Conservation (phyloP, 1,284 basidiomycete genomes). For the Wolfiporia cocos region DNA sequence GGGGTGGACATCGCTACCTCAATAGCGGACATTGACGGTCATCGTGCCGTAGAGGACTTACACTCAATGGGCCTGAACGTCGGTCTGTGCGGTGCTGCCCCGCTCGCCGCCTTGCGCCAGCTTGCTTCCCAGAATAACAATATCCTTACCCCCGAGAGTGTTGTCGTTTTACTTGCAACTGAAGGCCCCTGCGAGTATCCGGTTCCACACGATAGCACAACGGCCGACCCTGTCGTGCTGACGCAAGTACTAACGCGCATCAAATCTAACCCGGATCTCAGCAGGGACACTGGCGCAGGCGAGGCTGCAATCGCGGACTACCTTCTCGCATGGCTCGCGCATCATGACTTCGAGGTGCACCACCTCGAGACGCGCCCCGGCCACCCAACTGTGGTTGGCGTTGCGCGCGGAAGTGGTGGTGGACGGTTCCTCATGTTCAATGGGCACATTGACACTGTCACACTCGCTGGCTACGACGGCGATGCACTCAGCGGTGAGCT, state of each 20-base stretch:
- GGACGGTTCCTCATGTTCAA: conserved; percentile 8
- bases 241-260: conserved; percentile 10
- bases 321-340: conserved; percentile 7
- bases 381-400: conserved; percentile 5
- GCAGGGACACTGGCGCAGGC: conserved; percentile 5
- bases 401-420: conserved; percentile 5
- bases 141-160: conserved; percentile 2
- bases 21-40: conserved; percentile 7
- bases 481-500: conserved; percentile 7
- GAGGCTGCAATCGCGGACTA: conserved; percentile 7
- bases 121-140: neutral
- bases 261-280: conserved; percentile 9
- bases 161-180: conserved; percentile 8
- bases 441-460: conserved; percentile 10
- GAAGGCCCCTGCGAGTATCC: conserved; percentile 6
- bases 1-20: conserved; percentile 3
- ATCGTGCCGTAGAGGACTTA: conserved; percentile 3
- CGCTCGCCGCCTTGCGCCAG: conserved; percentile 6
- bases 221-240: conserved; percentile 7
- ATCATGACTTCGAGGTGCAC: conserved; percentile 8
- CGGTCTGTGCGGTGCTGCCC: conserved; percentile 9
- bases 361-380: conserved; percentile 5
- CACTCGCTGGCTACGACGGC: conserved; percentile 6
- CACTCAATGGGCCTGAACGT: neutral
- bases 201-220: conserved; percentile 5